These are phyloP conservation scores for Excoecaria cochinchinensis DNA, from an alignment of 345 rosid genomes.

Conservation along the genomic window DNA sequence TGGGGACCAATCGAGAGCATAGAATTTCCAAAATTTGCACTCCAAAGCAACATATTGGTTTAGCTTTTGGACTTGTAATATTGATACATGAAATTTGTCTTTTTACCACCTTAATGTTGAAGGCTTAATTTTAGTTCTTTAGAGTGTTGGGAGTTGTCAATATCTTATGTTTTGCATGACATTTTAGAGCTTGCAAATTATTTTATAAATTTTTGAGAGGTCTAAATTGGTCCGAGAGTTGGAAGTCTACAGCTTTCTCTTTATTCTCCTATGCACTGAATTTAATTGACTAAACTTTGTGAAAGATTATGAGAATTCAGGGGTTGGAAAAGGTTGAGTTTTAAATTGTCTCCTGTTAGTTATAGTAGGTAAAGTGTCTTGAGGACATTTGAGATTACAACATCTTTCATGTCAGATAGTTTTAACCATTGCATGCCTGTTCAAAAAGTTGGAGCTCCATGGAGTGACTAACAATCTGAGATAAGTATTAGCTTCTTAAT, in stretches of 20 bases:
- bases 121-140: not conserved
- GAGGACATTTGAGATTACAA: not conserved
- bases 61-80: not conserved
- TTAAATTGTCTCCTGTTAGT: not conserved
- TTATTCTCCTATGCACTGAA: not conserved
- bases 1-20: too few relatives aligned
- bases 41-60: not conserved
- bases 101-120: too few relatives aligned
- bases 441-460: not conserved
- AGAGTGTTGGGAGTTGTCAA: not conserved
- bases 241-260: not conserved
- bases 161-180: not conserved
- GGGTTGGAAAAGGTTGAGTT: not conserved
- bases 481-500: not conserved
- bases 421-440: not conserved
- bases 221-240: not conserved
- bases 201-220: not conserved
- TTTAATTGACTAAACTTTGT: not conserved
- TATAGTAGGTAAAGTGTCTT: not conserved
- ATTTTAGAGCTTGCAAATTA: not conserved
- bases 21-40: too few relatives aligned
- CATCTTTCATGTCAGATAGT: not conserved
- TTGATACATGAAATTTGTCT: not conserved
- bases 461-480: not conserved
- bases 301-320: not conserved